Conservation (phyloP, 1,284 basidiomycete species). For the Ceratobasidium sp. region DNA sequence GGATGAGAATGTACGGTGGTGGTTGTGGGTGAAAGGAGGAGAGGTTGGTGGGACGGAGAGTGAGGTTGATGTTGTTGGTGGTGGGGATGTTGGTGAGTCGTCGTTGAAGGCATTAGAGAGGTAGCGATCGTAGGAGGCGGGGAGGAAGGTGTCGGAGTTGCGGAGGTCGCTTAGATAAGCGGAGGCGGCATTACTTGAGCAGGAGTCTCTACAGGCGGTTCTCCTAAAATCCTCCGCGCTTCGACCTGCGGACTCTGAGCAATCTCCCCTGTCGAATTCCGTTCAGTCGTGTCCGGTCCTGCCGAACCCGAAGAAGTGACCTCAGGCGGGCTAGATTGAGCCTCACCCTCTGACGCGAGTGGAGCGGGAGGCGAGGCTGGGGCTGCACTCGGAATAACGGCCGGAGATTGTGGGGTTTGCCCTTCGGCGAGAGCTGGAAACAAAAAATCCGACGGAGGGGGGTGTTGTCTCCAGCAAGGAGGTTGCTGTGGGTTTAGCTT, state of each 20-base stretch:
- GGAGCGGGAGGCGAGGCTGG: not conserved
- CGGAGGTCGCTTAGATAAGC: not conserved
- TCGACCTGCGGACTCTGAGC: not conserved
- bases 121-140: not conserved
- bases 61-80: no score
- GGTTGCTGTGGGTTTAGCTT: no score
- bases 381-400: not conserved
- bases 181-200: slow-evolving; percentile 4
- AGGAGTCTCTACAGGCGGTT: slow-evolving; percentile 16
- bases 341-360: not conserved
- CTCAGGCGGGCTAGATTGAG: no score
- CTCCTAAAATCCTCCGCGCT: not conserved
- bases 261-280: not conserved
- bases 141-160: not conserved
- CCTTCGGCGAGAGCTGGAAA: not conserved
- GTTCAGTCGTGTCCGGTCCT: not conserved
- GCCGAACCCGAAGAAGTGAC: no score
- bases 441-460: no score
- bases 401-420: not conserved
- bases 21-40: not conserved
- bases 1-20: not conserved
- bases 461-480: no score
- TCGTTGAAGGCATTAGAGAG: not conserved
- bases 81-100: no score
- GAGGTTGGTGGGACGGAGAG: no score